Evolutionary conservation across 2,329 filamentous ascomycete genomes (phyloP).

Genomic region (Berkeleyomyces basicola): DNA sequence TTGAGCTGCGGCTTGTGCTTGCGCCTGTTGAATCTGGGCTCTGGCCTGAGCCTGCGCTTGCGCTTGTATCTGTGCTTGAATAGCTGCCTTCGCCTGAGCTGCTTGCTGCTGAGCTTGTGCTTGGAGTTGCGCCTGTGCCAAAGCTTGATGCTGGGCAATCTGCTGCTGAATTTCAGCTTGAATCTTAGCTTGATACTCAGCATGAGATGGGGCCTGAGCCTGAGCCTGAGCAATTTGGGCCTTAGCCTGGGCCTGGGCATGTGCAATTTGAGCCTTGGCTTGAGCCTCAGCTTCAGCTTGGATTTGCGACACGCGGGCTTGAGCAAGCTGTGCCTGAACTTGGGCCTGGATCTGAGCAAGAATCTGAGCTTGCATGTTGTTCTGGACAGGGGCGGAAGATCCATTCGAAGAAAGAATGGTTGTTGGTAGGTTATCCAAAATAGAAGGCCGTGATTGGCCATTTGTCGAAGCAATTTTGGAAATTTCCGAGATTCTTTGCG

Average conservation of each 20-base stretch:
- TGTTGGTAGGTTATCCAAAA: constrained; percentile 12
- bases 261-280: constrained; percentile 9
- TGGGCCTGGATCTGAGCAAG: constrained; percentile 18
- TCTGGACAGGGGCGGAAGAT: constrained; percentile 1
- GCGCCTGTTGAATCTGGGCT: constrained; percentile 2
- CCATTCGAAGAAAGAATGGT: constrained; percentile 1
- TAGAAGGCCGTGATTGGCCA: constrained; percentile 15
- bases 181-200: constrained; percentile 8
- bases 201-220: constrained; percentile 4
- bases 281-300: constrained; percentile 7
- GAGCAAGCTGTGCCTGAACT: constrained; percentile 22
- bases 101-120: constrained; percentile 8
- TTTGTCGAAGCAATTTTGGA: constrained; percentile 15
- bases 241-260: constrained; percentile 11
- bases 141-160: constrained; percentile 9
- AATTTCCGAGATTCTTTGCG: constrained; percentile 8
- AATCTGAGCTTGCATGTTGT: constrained; percentile 11
- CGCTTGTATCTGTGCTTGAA: constrained; percentile 13
- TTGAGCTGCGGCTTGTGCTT: constrained; percentile 16
- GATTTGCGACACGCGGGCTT: constrained; percentile 5
- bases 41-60: constrained; percentile 15
- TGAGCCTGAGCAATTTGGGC: constrained; percentile 12
- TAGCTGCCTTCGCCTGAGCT: constrained; percentile 17
- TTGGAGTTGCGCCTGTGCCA: constrained; percentile 12
- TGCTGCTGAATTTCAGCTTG: constrained; percentile 10